Evolutionary conservation across 208 protist species (phyloP), one percentile per base, ranked within the genome.

Genomic region (Wallacemonas sp.): DNA sequence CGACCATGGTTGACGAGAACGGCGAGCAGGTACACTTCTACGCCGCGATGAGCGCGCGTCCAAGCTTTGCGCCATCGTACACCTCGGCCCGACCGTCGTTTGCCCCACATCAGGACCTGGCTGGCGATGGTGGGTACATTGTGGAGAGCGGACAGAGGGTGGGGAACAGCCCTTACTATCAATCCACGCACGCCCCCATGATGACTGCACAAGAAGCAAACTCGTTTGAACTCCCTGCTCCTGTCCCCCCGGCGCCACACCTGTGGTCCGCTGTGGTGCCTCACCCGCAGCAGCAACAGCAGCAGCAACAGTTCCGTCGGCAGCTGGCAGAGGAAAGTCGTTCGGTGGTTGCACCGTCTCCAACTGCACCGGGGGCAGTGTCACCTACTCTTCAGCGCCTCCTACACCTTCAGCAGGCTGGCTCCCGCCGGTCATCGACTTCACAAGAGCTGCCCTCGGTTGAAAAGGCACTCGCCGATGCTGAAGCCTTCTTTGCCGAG

Each of bases 1-100:
- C 52, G 26, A 59, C 52, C 11, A 59, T 59, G 52, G 52, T 59
- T 8, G 52, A 59, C 22, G 52, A 59, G 20, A 59, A 59, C 32
- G 52, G 52, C 20, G 52, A 59, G n/a, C 52, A 10, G 16, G 52
- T 59, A n/a, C 31, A 59, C 7, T 59, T 59, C 31, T 59, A 59
- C 52, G 29, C 52, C 10, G 52, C 52, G n/a, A 59, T 59, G 52
- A 59, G 52, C 32, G 31, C 52, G 31, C 52, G 52, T 3, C 52
- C 52, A 8, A 59, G 52, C 20, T 16, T 59, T 4, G 52, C 18
- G n/a, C 52, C 10, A 7, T 23, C 26, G n/a, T 59, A 59, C 31
- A 18, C 52, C 16, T 45, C 42, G 7, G 22, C 36, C 8, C 57
- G 23, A 3, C 25, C 42, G 10, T 50, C 36, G 7, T 46, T 64